Percentiles rank a stretch among this genome's conserved stretches.
These are phyloP conservation scores for Sanguinoderma infundibulare DNA, from an alignment of 1,284 basidiomycete species.

Conservation along the genomic window DNA sequence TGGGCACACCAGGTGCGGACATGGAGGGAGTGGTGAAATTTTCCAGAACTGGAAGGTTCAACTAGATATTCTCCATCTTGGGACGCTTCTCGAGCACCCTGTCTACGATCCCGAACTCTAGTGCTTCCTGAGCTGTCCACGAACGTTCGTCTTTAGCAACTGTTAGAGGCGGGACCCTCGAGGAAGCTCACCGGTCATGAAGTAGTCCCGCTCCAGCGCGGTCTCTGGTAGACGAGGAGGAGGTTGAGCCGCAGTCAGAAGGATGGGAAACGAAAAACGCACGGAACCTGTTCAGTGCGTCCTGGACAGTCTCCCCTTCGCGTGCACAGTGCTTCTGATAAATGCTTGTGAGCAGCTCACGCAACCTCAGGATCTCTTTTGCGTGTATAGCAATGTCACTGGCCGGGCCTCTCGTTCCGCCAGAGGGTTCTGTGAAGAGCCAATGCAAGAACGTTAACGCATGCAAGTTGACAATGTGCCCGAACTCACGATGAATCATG, in stretches of 20 bases:
- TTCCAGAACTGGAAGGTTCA: not conserved
- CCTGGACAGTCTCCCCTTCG: constrained; percentile 64
- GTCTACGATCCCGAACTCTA: constrained; percentile 91
- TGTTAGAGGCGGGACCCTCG: not conserved
- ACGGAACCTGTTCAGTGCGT: constrained; percentile 82
- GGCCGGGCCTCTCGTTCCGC: constrained; percentile 91
- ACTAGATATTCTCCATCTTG: constrained; percentile 31
- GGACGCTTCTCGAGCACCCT: constrained; percentile 82
- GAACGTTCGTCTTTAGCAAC: not conserved
- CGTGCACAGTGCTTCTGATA: constrained; percentile 82
- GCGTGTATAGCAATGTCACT: constrained; percentile 95
- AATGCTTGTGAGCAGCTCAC: constrained; percentile 81
- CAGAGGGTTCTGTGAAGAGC: constrained; percentile 80
- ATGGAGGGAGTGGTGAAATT: not conserved
- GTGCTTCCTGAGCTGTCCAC: constrained; percentile 75
- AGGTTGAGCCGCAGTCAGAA: not conserved
- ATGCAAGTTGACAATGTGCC: constrained; percentile 17
- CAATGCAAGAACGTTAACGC: no score
- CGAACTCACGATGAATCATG: constrained; percentile 91
- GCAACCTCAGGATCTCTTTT: constrained; percentile 89
- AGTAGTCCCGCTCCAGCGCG: constrained; percentile 92
- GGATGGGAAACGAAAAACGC: constrained; percentile 31
- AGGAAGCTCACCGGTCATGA: constrained; percentile 76
- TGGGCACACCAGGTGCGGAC: not conserved
- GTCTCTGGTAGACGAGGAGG: constrained; percentile 55